Conservation (phyloP, 2,329 filamentous ascomycete genomes). For the Cladophialophora carrionii region DNA sequence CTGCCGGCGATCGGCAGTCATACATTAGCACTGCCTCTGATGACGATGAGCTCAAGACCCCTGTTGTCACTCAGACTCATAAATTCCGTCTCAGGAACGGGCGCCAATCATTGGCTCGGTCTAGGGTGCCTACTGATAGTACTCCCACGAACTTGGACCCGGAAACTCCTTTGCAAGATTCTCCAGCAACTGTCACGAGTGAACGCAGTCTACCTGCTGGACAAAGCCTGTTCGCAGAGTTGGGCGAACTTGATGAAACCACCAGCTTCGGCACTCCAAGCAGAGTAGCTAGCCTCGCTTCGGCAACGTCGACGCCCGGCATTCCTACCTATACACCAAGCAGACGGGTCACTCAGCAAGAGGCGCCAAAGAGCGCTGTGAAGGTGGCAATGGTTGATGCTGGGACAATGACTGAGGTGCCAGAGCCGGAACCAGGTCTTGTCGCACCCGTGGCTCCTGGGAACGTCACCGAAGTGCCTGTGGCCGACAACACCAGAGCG, state of each 20-base stretch:
- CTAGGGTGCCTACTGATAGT: conserved; percentile 54
- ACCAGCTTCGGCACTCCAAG: conserved; percentile 61
- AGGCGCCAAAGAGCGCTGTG: conserved; percentile 33
- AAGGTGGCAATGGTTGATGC: conserved; percentile 60
- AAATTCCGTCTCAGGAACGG: conserved; percentile 73
- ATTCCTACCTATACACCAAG: conserved; percentile 29
- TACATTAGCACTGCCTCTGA: conserved; percentile 86
- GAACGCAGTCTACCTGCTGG: conserved; percentile 53
- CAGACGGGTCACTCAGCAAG: conserved; percentile 20
- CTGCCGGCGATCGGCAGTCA: conserved; percentile 64
- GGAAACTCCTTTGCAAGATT: conserved; percentile 52
- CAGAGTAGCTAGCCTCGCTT: conserved; percentile 42
- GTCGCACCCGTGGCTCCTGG: conserved; percentile 35
- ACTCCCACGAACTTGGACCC: conserved; percentile 47
- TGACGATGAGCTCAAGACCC: conserved; percentile 67
- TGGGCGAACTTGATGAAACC: conserved; percentile 76
- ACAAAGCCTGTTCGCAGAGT: conserved; percentile 88
- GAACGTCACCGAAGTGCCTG: conserved; percentile 20
- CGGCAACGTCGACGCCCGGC: conserved; percentile 48
- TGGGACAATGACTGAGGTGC: conserved; percentile 65
- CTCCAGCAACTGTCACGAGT: conserved; percentile 57
- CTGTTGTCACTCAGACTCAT: conserved; percentile 63
- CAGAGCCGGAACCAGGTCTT: conserved; percentile 46
- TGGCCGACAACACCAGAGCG: conserved; percentile 27
- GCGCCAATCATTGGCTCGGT: conserved; percentile 63